These are phyloP conservation scores for Croton laevigatus DNA, from an alignment of 441 rosid genomes.

Conservation along the genomic window DNA sequence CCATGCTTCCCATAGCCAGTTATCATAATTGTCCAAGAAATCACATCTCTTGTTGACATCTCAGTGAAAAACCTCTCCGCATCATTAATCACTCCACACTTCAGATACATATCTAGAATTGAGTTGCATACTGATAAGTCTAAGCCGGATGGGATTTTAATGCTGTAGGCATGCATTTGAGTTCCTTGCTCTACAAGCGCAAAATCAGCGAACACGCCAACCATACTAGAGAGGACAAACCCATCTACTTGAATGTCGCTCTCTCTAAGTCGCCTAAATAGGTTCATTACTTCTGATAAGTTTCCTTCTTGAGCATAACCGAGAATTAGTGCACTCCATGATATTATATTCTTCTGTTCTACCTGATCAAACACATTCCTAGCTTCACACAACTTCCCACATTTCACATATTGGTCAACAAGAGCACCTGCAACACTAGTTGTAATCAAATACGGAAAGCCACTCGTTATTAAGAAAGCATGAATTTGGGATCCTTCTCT, in stretches of 20 bases:
- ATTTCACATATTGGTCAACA: slow-evolving; percentile 72
- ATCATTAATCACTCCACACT: slow-evolving; percentile 65
- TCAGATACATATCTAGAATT: slow-evolving; percentile 80
- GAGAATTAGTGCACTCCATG: slow-evolving; percentile 75
- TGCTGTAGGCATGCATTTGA: slow-evolving; percentile 70
- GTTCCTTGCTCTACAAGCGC: slow-evolving; percentile 76
- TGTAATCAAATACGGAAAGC: slow-evolving; percentile 45
- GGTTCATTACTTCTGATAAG: slow-evolving; percentile 55
- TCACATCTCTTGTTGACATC: slow-evolving; percentile 58
- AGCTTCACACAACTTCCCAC: slow-evolving; percentile 53
- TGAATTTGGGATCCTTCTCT: slow-evolving; percentile 61
- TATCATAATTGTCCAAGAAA: slow-evolving; percentile 90
- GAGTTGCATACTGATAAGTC: slow-evolving; percentile 69
- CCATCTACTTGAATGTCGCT: slow-evolving; percentile 41
- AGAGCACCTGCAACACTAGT: slow-evolving; percentile 58
- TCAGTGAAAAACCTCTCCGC: slow-evolving; percentile 57
- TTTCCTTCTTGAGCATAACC: slow-evolving; percentile 81
- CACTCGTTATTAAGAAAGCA: slow-evolving; percentile 52
- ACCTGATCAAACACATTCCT: slow-evolving; percentile 51
- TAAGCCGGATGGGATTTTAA: slow-evolving; percentile 61
- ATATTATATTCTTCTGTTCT: slow-evolving; percentile 56
- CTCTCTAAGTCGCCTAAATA: slow-evolving; percentile 59
- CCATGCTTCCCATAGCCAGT: slow-evolving; percentile 91
- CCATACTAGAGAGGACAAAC: slow-evolving; percentile 68
- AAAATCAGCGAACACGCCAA: slow-evolving; percentile 80